Evolutionary conservation across 2,329 filamentous ascomycete genomes (phyloP).

Genomic region (Verticillium isaacii): DNA sequence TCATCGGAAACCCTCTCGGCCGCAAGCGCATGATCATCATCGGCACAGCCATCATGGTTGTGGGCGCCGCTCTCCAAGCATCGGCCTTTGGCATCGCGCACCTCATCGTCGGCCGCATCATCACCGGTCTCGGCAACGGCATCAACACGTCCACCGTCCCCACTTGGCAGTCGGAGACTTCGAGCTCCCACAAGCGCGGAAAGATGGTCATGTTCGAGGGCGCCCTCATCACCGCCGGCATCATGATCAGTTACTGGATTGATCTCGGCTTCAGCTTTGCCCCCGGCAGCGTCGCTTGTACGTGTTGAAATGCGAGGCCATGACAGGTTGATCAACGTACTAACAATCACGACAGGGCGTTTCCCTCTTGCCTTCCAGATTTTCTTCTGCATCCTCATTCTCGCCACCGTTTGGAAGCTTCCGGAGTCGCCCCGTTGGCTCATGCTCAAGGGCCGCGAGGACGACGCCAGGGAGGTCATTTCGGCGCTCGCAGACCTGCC

Average conservation of each 20-base stretch:
- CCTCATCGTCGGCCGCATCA: slow-evolving; percentile 50
- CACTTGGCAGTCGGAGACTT: slow-evolving; percentile 58
- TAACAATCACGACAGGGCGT: slow-evolving; percentile 32
- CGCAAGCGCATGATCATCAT: slow-evolving; percentile 35
- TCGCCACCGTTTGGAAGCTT: slow-evolving; percentile 45
- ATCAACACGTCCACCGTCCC: slow-evolving; percentile 43
- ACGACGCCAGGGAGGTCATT: slow-evolving; percentile 38
- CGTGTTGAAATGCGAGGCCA: neutral
- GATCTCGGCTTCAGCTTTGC: slow-evolving; percentile 53
- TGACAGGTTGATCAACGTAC: no score
- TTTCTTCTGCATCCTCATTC: slow-evolving; percentile 53
- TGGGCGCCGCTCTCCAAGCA: slow-evolving; percentile 39
- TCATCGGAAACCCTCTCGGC: slow-evolving; percentile 31
- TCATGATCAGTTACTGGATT: slow-evolving; percentile 57
- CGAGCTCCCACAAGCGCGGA: slow-evolving; percentile 51
- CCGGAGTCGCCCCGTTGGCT: slow-evolving; percentile 50
- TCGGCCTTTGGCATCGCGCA: slow-evolving; percentile 42
- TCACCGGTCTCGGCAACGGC: slow-evolving; percentile 32
- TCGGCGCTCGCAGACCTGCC: slow-evolving; percentile 32
- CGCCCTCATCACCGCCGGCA: slow-evolving; percentile 51
- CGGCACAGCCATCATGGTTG: slow-evolving; percentile 37
- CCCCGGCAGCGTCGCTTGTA: slow-evolving; percentile 38
- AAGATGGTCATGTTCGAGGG: slow-evolving; percentile 58
- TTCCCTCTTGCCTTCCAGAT: slow-evolving; percentile 58
- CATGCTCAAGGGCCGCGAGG: slow-evolving; percentile 29